Percentiles rank a stretch among this genome's conserved stretches.
Evolutionary conservation across 169 alveolate genomes (phyloP).

Genomic region (Plasmodium vinckei): DNA sequence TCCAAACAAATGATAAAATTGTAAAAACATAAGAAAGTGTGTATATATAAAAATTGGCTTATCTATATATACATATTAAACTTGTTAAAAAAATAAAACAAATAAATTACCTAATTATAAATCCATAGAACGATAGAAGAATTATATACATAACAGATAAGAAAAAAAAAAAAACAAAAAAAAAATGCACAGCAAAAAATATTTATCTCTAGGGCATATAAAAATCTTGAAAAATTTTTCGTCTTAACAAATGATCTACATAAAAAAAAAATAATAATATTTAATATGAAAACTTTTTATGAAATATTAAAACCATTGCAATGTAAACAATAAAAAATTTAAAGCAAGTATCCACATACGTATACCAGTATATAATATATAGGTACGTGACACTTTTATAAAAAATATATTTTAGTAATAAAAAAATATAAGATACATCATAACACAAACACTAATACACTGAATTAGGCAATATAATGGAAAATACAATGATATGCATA

Average conservation of each 20-base stretch:
- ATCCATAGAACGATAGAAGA: too few species aligned
- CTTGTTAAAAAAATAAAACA: not conserved
- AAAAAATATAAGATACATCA: too few species aligned
- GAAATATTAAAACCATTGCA: not conserved
- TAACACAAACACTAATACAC: not conserved
- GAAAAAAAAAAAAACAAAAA: not conserved
- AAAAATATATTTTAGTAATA: too few species aligned
- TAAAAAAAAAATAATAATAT: not conserved
- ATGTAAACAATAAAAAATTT: too few species aligned
- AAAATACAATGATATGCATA: not conserved
- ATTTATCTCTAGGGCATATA: conserved; percentile 3
- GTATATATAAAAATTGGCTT: too few species aligned
- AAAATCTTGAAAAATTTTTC: conserved; percentile 58
- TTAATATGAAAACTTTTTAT: not conserved
- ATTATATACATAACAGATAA: too few species aligned
- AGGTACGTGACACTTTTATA: too few species aligned
- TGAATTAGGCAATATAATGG: not conserved
- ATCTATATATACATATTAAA: not conserved
- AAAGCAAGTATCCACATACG: too few species aligned
- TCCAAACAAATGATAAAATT: not conserved
- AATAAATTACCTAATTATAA: not conserved
- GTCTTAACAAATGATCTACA: conserved; percentile 59
- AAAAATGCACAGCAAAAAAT: not conserved
- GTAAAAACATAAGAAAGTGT: not conserved
- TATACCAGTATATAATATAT: too few species aligned